A percentile compares a stretch with the other conserved stretches of the same genome.
phyloP scores from a whole-genome alignment of 1,284 basidiomycete genomes.

The Chalciporus sp. region DNA sequence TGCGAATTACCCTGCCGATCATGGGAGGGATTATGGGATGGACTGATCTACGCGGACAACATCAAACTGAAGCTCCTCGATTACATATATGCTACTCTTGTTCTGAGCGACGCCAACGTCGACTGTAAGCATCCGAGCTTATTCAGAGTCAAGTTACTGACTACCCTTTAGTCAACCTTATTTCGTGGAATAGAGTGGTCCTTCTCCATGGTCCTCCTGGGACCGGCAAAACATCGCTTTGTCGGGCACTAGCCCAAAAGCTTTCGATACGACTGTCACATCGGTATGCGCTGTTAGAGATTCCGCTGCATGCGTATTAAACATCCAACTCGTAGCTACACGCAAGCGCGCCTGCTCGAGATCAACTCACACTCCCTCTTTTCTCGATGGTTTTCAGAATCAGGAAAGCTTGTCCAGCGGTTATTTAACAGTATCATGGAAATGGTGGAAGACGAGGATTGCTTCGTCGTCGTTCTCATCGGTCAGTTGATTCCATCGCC shows the following conservation, averaged over 20 bases:
- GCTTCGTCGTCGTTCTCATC: conserved; percentile 94
- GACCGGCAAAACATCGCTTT: conserved; percentile 96
- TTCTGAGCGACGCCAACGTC: conserved; percentile 87
- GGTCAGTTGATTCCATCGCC: conserved; percentile 49
- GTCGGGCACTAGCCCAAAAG: conserved; percentile 94
- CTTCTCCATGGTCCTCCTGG: conserved; percentile 96
- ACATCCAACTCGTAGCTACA: conserved; percentile 58
- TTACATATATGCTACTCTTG: conserved; percentile 92
- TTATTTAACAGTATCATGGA: conserved; percentile 90
- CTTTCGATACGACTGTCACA: conserved; percentile 88
- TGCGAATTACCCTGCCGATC: conserved; percentile 81
- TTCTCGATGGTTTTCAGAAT: conserved; percentile 98
- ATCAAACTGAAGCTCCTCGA: conserved; percentile 89
- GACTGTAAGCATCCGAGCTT: conserved; percentile 62
- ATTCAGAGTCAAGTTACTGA: conserved; percentile 3
- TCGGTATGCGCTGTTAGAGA: conserved; percentile 48
- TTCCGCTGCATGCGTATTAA: conserved; percentile 1
- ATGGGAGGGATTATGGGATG: conserved; percentile 92
- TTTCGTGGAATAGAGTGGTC: conserved; percentile 95
- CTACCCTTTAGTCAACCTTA: conserved; percentile 70
- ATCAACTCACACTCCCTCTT: conserved; percentile 98
- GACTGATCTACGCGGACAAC: conserved; percentile 86
- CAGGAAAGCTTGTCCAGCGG: conserved; percentile 95
- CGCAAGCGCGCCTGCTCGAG: conserved; percentile 86
- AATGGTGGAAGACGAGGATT: conserved; percentile 86